Evolutionary conservation across 140 eudicot species (phyloP), one percentile per base, ranked within the genome.

Genomic region (Flaveria floridana): DNA sequence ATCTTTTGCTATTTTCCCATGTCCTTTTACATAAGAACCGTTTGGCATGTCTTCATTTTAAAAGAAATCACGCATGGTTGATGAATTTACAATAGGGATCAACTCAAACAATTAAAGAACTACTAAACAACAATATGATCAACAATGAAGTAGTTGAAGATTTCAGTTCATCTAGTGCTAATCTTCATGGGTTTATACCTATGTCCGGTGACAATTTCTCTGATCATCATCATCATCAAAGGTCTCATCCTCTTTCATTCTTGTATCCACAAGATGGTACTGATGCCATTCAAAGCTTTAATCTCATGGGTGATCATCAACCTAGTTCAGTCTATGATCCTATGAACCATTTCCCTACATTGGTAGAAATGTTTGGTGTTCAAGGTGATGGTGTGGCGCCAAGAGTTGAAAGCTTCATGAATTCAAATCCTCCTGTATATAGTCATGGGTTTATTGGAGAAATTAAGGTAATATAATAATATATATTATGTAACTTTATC

Each of bases 91-190:
- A 50, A 21, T 67, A 12, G 23, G 30, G 48, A 76, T 71, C 73
- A 73, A 56, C 75, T 79, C 78, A 70, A 83, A 63, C 75, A 78
- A n/a, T n/a, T n/a, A n/a, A 80, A 82, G 90, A 87, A 15, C 73
- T 79, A 15, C 79, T 81, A 63, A 83, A 78, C 87, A 84, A 78
- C 80, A 82, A 57, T 68, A 73, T 78, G 79, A 69, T 73, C 76
- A 64, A 65, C 15, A 65, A 10, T 44, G 13, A 44, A 44, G 50
- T 72, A n/a, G 21, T 81, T 68, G 89, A 80, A 44, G 79, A 71
- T 55, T 81, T 76, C 76, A 79, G 25, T 71, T 55, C 83, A 53
- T 65, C 81, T 26, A 75, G 77, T 34, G 66, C 77, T 70, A 76
- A 78, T 50, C 39, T 79, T 80, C 80, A 78, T 41, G 88, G 88